Percentiles rank a stretch among this genome's conserved stretches.
These are phyloP conservation scores for Aristolochia fimbriata DNA, from an alignment of 164 flowering plant genomes.

Conservation along the genomic window DNA sequence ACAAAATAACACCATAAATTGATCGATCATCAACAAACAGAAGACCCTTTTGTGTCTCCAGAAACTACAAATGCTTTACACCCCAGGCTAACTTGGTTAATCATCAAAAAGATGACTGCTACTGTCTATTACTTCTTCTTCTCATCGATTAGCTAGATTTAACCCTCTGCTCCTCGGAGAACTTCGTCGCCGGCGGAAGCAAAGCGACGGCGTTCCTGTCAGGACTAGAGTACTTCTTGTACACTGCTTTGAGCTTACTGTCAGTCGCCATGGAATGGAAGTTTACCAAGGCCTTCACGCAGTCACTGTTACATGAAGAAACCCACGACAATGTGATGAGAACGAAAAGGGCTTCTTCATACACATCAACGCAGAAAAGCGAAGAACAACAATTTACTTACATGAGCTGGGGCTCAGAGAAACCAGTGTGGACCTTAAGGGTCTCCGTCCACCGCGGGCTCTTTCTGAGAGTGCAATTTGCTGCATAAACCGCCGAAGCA, in stretches of 20 bases:
- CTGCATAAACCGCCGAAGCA: conserved; percentile 91
- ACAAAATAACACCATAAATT: too few species aligned
- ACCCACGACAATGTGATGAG: neutral
- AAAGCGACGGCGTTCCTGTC: conserved; percentile 49
- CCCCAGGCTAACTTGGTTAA: too few species aligned
- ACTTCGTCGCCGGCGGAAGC: conserved; percentile 44
- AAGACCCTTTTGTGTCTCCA: too few species aligned
- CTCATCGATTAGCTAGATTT: neutral
- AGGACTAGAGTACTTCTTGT: conserved; percentile 49
- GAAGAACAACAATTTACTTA: neutral
- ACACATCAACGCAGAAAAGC: neutral
- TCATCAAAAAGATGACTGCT: too few species aligned
- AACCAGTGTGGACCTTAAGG: conserved; percentile 65
- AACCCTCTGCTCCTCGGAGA: conserved; percentile 10
- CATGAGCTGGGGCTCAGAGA: conserved; percentile 54
- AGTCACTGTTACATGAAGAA: conserved; percentile 35
- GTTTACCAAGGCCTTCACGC: conserved; percentile 51
- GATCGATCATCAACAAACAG: too few species aligned
- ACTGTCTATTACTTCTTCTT: too few species aligned
- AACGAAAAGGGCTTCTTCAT: too few species aligned
- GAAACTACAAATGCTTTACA: too few species aligned
- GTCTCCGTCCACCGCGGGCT: conserved; percentile 71
- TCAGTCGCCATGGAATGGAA: conserved; percentile 42
- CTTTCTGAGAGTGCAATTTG: conserved; percentile 51
- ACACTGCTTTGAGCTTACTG: conserved; percentile 37